A percentile compares a stretch with the other conserved stretches of the same genome.
Conservation (phyloP, 1,284 basidiomycete genomes). For the Termitomyces sp. region DNA sequence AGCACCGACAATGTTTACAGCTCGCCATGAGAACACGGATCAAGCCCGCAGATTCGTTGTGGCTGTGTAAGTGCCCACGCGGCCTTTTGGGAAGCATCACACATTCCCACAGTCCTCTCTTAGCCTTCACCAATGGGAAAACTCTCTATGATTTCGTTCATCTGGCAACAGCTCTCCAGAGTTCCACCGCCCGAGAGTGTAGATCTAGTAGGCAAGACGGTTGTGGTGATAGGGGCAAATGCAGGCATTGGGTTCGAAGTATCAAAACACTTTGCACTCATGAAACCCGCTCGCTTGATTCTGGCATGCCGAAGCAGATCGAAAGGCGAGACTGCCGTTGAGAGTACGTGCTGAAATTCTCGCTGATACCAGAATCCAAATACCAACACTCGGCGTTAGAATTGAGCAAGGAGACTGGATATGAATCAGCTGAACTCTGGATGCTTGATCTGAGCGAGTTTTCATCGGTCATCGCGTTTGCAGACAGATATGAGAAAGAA, state of each 20-base stretch:
- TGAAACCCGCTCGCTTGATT: constrained; percentile 19
- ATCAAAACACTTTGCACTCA: constrained; percentile 17
- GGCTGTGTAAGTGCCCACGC: too few species aligned
- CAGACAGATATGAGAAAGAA: constrained; percentile 28
- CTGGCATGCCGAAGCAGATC: constrained; percentile 13
- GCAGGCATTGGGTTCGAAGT: constrained; percentile 21
- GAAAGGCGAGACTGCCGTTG: constrained; percentile 16
- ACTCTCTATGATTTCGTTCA: constrained; percentile 3
- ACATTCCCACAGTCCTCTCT: too few species aligned
- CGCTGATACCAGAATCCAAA: neutral
- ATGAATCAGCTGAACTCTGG: constrained; percentile 28
- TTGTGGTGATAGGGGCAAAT: constrained; percentile 21
- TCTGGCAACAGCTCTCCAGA: constrained; percentile 7
- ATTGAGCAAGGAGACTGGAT: constrained; percentile 26
- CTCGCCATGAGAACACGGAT: too few species aligned
- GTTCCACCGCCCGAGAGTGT: constrained; percentile 11
- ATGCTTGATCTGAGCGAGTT: constrained; percentile 33
- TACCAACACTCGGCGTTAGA: constrained; percentile 16
- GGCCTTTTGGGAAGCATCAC: too few species aligned
- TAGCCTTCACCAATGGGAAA: constrained; percentile 8
- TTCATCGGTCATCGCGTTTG: constrained; percentile 30
- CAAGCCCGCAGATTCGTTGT: too few species aligned
- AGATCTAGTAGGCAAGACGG: constrained; percentile 19
- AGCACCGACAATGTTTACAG: too few species aligned
- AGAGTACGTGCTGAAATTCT: constrained; percentile 5